Percentiles rank a stretch among this genome's conserved stretches.
Conservation (phyloP, 1,284 basidiomycete genomes). For the Testicularia cyperi region DNA sequence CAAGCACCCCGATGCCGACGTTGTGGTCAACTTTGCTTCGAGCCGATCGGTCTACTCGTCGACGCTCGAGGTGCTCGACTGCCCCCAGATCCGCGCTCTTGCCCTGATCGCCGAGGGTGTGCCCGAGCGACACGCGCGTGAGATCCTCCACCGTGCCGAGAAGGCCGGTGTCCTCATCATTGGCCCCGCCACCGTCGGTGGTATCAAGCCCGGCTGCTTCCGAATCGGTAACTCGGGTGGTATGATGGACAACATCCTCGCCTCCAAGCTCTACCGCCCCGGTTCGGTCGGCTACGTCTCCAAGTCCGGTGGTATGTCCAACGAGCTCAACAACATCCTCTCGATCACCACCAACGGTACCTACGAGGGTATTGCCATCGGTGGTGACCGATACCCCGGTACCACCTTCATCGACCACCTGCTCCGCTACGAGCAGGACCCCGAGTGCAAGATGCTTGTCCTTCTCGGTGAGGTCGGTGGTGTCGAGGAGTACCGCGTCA, state of each 20-base stretch:
- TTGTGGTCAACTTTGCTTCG: conserved; percentile 97
- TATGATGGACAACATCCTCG: conserved; percentile 99
- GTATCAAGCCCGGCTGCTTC: conserved; percentile 99
- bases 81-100: conserved; percentile 74
- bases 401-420: conserved; percentile 99
- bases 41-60: conserved; percentile 92
- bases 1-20: conserved; percentile 96
- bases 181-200: conserved; percentile 96
- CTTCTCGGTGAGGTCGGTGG: conserved; percentile 98
- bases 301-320: conserved; percentile 99
- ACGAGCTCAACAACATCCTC: conserved; percentile 99
- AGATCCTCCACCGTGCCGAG: conserved; percentile 87
- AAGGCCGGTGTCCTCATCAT: conserved; percentile 90
- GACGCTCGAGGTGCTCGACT: conserved; percentile 83
- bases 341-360: conserved; percentile 96
- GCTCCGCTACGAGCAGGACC: conserved; percentile 93
- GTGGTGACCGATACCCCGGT: conserved; percentile 97
- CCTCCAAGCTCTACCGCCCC: conserved; percentile 96
- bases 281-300: conserved; percentile 98
- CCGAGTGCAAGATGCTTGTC: conserved; percentile 97
- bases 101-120: conserved; percentile 98
- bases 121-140: conserved; percentile 92
- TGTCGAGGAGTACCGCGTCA: conserved; percentile 98
- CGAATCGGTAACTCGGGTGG: conserved; percentile 98
- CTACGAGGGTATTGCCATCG: conserved; percentile 99